A percentile compares a stretch with the other conserved stretches of the same genome.
Conservation (phyloP, 73 alveolate species). For the Paramecium primaurelia region DNA sequence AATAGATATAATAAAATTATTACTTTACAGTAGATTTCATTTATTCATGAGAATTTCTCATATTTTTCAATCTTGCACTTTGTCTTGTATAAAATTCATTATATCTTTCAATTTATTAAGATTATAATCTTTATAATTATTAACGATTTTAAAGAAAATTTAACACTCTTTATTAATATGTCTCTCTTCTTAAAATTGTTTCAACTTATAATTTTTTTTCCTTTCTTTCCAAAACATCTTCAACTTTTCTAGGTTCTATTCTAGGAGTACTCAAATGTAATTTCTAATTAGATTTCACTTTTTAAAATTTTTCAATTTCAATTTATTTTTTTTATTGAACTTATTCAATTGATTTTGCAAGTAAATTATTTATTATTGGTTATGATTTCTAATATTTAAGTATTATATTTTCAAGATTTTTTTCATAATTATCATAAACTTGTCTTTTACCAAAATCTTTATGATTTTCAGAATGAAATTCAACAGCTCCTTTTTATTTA, state of each 20-base stretch:
- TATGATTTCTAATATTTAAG: neutral
- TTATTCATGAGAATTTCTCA: neutral
- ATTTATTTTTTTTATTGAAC: neutral
- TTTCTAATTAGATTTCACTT: neutral
- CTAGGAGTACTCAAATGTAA: neutral
- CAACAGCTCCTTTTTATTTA: neutral
- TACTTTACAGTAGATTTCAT: conserved; percentile 11
- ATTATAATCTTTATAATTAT: neutral
- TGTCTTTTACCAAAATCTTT: neutral
- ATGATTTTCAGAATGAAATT: neutral
- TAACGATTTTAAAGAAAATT: neutral
- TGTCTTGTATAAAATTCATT: conserved; percentile 31
- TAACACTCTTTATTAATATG: neutral
- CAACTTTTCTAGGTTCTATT: neutral
- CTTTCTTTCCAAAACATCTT: neutral
- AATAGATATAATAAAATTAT: neutral
- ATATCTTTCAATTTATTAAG: neutral
- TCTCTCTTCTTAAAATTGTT: neutral
- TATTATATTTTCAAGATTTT: neutral
- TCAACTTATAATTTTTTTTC: neutral
- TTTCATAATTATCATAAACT: conserved; percentile 4
- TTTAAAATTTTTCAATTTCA: neutral
- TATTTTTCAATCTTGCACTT: neutral
- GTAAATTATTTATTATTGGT: neutral
- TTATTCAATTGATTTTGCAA: neutral